Conservation (phyloP, 306 rosid species). For the Lathyrus aphaca region DNA sequence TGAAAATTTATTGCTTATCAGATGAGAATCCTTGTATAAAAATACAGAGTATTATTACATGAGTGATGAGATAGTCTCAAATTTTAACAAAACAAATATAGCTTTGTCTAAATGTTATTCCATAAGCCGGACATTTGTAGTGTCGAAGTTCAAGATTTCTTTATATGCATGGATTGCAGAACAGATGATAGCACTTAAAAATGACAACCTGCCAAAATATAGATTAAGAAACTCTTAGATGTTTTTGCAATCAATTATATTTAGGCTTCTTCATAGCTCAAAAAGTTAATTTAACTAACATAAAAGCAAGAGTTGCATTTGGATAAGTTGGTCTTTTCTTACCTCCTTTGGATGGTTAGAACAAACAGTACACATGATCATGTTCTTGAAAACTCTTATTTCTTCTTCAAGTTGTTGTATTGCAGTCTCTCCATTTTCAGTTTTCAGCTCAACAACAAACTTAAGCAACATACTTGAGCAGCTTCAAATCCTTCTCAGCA, state of each 20-base stretch:
- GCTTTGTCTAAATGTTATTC: slow-evolving; percentile 93
- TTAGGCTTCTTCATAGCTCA: too few species aligned
- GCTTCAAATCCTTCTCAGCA: slow-evolving; percentile 87
- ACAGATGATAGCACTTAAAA: slow-evolving; percentile 88
- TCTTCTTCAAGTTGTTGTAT: too few species aligned
- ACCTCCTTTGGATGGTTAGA: too few species aligned
- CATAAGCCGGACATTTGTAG: slow-evolving; percentile 96
- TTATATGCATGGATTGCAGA: slow-evolving; percentile 92
- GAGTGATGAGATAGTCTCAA: slow-evolving; percentile 34
- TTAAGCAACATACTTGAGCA: slow-evolving; percentile 64
- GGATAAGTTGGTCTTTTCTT: too few species aligned
- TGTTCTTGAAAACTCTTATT: too few species aligned
- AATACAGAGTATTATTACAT: slow-evolving; percentile 20
- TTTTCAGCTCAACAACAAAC: too few species aligned
- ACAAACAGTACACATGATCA: too few species aligned
- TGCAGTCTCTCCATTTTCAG: too few species aligned
- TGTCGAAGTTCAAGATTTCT: slow-evolving; percentile 86
- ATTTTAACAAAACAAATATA: slow-evolving; percentile 90
- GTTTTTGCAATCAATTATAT: too few species aligned
- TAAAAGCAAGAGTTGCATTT: too few species aligned
- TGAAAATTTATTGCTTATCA: background rate
- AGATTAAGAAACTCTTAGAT: too few species aligned
- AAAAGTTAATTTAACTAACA: too few species aligned
- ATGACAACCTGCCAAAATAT: slow-evolving; percentile 80
- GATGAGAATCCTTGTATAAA: slow-evolving; percentile 6